A percentile compares a stretch with the other conserved stretches of the same genome.
Evolutionary conservation across 352 stramenopile species (phyloP).

Genomic region (Globisporangium takayamanum): DNA sequence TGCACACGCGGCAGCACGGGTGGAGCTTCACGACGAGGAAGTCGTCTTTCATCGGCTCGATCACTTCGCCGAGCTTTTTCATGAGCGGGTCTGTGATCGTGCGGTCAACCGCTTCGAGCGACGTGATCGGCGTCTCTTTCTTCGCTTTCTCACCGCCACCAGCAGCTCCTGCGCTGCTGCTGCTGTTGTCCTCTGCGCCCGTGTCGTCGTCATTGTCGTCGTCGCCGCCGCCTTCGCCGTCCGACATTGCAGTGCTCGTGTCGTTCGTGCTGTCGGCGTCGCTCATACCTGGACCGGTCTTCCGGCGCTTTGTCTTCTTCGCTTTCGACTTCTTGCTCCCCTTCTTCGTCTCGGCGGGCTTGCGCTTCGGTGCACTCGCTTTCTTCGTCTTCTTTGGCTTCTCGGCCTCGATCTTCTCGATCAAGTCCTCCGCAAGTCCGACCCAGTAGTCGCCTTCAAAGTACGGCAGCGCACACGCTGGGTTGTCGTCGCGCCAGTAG

Average conservation of each 20-base stretch:
- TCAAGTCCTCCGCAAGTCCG: conserved; percentile 80
- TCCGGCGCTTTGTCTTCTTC: conserved; percentile 75
- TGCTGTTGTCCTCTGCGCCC: conserved; percentile 11
- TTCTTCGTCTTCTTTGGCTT: conserved; percentile 78
- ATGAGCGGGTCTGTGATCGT: conserved; percentile 76
- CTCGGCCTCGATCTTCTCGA: conserved; percentile 84
- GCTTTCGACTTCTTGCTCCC: conserved; percentile 66
- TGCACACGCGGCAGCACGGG: conserved; percentile 79
- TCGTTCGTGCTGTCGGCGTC: conserved; percentile 34
- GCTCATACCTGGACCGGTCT: conserved; percentile 28
- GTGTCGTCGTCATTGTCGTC: conserved; percentile 35
- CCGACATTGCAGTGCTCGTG: conserved; percentile 23
- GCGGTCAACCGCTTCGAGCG: conserved; percentile 54
- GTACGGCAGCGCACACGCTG: conserved; percentile 80
- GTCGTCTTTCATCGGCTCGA: conserved; percentile 89
- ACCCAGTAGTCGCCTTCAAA: conserved; percentile 89
- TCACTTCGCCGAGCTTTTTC: conserved; percentile 81
- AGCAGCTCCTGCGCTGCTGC: conserved; percentile 1
- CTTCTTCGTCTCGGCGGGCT: conserved; percentile 59
- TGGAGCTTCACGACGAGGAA: conserved; percentile 85
- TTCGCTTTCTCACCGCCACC: conserved; percentile 21
- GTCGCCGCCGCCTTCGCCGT: conserved; percentile 27
- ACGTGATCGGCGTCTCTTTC: conserved; percentile 34
- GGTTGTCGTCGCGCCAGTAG: conserved; percentile 88
- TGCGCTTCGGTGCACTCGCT: conserved; percentile 50